These are phyloP conservation scores for Dactylellina leptospora DNA, from an alignment of 2,329 filamentous ascomycete genomes.

Conservation along the genomic window DNA sequence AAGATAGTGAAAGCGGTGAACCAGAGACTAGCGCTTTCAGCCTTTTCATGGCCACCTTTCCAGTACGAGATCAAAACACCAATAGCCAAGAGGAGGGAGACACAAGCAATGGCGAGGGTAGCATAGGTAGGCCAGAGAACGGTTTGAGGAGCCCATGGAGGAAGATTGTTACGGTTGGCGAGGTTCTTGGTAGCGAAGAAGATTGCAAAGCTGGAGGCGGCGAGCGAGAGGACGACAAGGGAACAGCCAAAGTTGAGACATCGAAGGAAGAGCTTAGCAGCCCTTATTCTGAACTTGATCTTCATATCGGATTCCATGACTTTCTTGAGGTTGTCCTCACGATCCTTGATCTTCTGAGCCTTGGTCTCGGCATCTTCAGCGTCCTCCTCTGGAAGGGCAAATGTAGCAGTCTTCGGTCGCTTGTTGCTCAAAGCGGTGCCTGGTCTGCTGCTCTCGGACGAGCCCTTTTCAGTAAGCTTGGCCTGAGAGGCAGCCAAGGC, in stretches of 20 bases:
- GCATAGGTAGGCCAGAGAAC: conserved; percentile 89
- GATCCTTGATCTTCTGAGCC: conserved; percentile 4
- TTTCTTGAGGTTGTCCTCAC: conserved; percentile 60
- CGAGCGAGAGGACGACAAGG: conserved; percentile 89
- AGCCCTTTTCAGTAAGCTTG: conserved; percentile 67
- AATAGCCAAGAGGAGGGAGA: conserved; percentile 82
- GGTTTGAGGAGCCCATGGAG: conserved; percentile 82
- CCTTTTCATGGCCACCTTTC: conserved; percentile 83
- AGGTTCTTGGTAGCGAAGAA: conserved; percentile 87
- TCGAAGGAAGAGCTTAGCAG: conserved; percentile 94
- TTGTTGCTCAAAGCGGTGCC: conserved; percentile 63
- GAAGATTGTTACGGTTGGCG: conserved; percentile 78
- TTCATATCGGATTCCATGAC: conserved; percentile 67
- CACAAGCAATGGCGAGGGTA: conserved; percentile 77
- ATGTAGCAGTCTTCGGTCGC: conserved; percentile 80
- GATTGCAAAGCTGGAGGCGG: conserved; percentile 86
- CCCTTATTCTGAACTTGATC: conserved; percentile 76
- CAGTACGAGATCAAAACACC: conserved; percentile 85
- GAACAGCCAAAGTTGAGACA: conserved; percentile 97
- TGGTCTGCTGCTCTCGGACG: conserved; percentile 74
- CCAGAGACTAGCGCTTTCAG: conserved; percentile 92
- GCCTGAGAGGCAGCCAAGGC: conserved; percentile 82
- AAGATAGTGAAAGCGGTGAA: conserved; percentile 92
- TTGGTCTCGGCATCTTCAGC: conserved; percentile 70
- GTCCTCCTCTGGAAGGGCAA: conserved; percentile 86